Conservation (phyloP, 192 early-diverging fungal species). For the Dispira simplex region DNA sequence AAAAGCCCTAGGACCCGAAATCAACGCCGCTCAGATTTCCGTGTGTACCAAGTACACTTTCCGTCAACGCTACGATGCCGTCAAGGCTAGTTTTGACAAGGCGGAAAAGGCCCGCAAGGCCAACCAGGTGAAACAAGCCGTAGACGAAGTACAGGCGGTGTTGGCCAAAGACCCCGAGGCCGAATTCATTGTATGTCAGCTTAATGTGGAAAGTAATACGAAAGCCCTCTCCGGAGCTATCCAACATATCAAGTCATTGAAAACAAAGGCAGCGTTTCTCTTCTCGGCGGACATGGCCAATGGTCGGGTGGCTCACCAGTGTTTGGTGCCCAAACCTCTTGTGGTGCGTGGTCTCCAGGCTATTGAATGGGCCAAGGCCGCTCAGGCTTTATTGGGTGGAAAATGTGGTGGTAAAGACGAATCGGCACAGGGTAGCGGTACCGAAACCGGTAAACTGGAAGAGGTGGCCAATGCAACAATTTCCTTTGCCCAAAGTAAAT, state of each 20-base stretch:
- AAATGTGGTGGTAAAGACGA: constrained; percentile 93
- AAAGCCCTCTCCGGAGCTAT: constrained; percentile 77
- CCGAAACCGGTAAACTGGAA: constrained; percentile 39
- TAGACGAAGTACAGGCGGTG: constrained; percentile 55
- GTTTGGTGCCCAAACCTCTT: constrained; percentile 64
- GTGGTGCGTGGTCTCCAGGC: constrained; percentile 74
- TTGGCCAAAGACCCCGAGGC: constrained; percentile 50
- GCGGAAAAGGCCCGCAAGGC: constrained; percentile 82
- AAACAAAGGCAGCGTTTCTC: constrained; percentile 75
- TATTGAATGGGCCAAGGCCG: constrained; percentile 76
- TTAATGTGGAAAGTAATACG: constrained; percentile 60
- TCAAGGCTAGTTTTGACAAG: constrained; percentile 78
- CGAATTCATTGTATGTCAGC: constrained; percentile 33
- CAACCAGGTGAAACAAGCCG: constrained; percentile 62
- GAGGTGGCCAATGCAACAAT: constrained; percentile 61
- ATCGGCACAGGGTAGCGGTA: constrained; percentile 80
- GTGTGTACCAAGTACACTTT: constrained; percentile 58
- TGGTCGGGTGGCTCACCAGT: constrained; percentile 62
- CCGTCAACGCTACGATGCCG: constrained; percentile 48
- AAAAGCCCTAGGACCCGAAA: constrained; percentile 62
- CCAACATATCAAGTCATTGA: constrained; percentile 57
- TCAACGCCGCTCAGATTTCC: constrained; percentile 67
- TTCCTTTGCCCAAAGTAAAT: constrained; percentile 43
- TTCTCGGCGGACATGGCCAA: constrained; percentile 53
- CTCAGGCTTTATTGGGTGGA: constrained; percentile 71